Evolutionary conservation across 306 rosid species (phyloP), one percentile per base, ranked within the genome.

Genomic region (Inga leiocalycina): DNA sequence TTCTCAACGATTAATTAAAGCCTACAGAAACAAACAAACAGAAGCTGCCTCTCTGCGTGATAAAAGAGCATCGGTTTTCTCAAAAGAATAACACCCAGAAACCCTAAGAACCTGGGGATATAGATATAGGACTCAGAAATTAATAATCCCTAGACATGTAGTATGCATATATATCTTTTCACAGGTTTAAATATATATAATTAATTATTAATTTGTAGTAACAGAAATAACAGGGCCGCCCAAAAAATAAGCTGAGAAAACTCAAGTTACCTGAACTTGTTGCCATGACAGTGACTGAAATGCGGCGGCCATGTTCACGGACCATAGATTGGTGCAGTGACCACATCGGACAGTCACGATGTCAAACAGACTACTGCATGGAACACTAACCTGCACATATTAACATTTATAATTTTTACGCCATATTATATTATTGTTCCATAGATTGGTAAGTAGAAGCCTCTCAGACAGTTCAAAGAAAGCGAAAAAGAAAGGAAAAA

Each of bases 341-440:
- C 99, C 99, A 77, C 99, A 97, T 89, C 99, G 94, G 84, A 97
- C 97, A 73, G 99, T 97, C 89, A 97, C 99, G 9, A 92, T 92
- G 89, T 97, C 99, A 75, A 90, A 87, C 64, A 97, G 84, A 85
- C 86, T 94, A 79, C 91, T 90, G 98, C 97, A 92, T 92, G 99
- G 99, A 90, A 97, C 99, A 83, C 99, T 97, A 87, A 97, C 99
- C 99, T 97, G 93, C 85, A 73, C 35, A 74, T 37, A 77, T 1
- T 16, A 8, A 19, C 13, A 64, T 24, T 0, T 10, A 59, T 20
- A 59, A 24, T 22, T 27, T 6, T 27, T 6, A 27, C 16, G 30
- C 19, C 69, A 56, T 56, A 56, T 64, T 64, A 59, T 57, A 57
- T 57, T 61, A n/a, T 61, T 9, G 6, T n/a, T 30, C 35, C 17